Evolutionary conservation across 148 eudicot species (phyloP).

Genomic region (Camellia lanceoleosa): DNA sequence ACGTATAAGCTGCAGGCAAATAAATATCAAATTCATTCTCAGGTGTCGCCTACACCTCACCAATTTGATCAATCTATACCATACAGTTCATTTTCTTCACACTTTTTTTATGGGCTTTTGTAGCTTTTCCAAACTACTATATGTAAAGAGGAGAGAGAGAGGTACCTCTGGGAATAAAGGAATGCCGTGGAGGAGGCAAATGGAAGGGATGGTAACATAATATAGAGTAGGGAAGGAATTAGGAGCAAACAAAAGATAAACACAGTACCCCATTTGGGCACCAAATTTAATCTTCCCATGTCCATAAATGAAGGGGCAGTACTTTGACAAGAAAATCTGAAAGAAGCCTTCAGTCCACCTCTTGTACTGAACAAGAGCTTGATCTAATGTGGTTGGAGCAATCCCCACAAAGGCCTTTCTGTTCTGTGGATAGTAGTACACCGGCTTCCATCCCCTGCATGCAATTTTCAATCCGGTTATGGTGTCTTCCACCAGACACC

Average conservation of each 20-base stretch:
- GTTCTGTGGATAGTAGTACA: conserved; percentile 34
- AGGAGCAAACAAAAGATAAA: conserved; percentile 40
- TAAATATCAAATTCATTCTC: too few relatives aligned
- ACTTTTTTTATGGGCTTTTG: too few relatives aligned
- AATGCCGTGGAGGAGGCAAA: conserved; percentile 29
- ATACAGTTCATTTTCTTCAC: too few relatives aligned
- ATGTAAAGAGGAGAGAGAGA: too few relatives aligned
- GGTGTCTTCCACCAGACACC: conserved; percentile 43
- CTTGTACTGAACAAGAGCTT: conserved; percentile 34
- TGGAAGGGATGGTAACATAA: conserved; percentile 32
- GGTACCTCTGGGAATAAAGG: conserved; percentile 44
- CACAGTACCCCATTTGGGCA: conserved; percentile 49
- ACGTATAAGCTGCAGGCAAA: too few relatives aligned
- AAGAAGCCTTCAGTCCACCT: conserved; percentile 47
- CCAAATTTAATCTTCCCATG: conserved; percentile 36
- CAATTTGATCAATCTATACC: too few relatives aligned
- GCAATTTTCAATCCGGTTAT: conserved; percentile 42
- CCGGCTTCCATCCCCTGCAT: conserved; percentile 48
- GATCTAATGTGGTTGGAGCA: conserved; percentile 35
- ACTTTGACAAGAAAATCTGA: conserved; percentile 39
- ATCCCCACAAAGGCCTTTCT: conserved; percentile 32
- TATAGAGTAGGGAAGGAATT: conserved; percentile 29
- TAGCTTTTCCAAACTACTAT: too few relatives aligned
- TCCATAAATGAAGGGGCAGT: conserved; percentile 44
- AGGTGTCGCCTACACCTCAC: too few relatives aligned